Evolutionary conservation across 371 early-diverging fungal species (phyloP).

Genomic region (Entomophthora muscae): DNA sequence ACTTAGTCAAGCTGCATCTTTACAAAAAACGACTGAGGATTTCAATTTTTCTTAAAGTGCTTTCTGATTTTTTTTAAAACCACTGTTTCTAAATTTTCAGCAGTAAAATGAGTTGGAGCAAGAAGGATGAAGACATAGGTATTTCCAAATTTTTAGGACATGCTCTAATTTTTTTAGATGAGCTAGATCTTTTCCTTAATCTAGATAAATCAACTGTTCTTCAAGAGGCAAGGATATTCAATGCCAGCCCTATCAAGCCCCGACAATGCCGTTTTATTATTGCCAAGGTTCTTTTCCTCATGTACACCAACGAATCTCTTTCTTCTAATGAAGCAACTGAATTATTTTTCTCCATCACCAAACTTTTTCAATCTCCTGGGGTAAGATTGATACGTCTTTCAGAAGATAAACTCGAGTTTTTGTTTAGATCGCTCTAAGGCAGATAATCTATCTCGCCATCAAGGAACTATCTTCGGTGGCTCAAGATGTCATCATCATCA

Average conservation of each 20-base stretch:
- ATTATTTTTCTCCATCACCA: constrained; percentile 91
- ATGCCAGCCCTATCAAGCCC: constrained; percentile 89
- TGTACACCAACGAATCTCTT: constrained; percentile 79
- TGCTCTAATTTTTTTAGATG: constrained; percentile 6
- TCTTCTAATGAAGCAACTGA: constrained; percentile 88
- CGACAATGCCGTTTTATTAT: constrained; percentile 80
- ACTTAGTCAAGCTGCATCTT: too few species aligned
- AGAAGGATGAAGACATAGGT: constrained; percentile 8
- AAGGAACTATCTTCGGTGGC: constrained; percentile 85
- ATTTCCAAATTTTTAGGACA: background rate
- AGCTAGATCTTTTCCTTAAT: constrained; percentile 12
- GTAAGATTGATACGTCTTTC: constrained; percentile 24
- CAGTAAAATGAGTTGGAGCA: constrained; percentile 8
- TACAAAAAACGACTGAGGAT: too few species aligned
- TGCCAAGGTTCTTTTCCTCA: constrained; percentile 82
- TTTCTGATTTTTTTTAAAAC: too few species aligned
- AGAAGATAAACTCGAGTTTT: background rate
- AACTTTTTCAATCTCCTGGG: constrained; percentile 92
- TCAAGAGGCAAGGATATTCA: constrained; percentile 93
- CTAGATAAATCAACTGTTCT: constrained; percentile 85
- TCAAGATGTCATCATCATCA: constrained; percentile 95
- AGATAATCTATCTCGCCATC: constrained; percentile 92
- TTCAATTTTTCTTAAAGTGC: too few species aligned
- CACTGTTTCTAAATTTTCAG: too few species aligned
- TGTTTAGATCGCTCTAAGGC: constrained; percentile 62